Evolutionary conservation across 2,329 filamentous ascomycete genomes (phyloP).

Genomic region (Scytalidium lignicola): DNA sequence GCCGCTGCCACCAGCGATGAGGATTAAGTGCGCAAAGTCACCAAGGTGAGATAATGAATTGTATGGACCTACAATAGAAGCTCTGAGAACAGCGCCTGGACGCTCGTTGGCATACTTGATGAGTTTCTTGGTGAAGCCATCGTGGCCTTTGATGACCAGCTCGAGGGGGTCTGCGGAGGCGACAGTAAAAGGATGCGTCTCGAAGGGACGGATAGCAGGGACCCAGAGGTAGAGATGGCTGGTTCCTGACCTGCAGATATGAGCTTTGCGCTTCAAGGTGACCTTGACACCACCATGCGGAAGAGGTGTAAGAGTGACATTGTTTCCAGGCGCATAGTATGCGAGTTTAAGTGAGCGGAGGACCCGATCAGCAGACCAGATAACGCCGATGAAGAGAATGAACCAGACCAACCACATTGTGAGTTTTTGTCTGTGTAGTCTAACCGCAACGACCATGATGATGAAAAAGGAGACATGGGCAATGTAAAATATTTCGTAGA

Average conservation of each 20-base stretch:
- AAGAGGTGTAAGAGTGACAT: conserved; percentile 46
- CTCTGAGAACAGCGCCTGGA: conserved; percentile 41
- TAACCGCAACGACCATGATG: conserved; percentile 40
- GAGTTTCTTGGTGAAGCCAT: conserved; percentile 53
- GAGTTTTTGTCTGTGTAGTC: conserved; percentile 45
- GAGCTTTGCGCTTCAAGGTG: background rate
- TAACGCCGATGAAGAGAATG: conserved; percentile 33
- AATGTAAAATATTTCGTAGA: conserved; percentile 51
- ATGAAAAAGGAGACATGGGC: conserved; percentile 44
- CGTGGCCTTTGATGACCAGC: conserved; percentile 51
- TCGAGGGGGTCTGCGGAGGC: conserved; percentile 40
- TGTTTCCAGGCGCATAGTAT: conserved; percentile 42
- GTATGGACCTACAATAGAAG: conserved; percentile 53
- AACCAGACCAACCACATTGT: conserved; percentile 35
- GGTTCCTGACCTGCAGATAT: background rate
- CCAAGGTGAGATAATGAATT: conserved; percentile 40
- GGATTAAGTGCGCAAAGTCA: conserved; percentile 41
- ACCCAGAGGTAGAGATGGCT: conserved; percentile 58
- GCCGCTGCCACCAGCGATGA: conserved; percentile 55
- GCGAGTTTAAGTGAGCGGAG: conserved; percentile 39
- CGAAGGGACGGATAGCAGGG: conserved; percentile 46
- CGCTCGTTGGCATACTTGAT: conserved; percentile 43
- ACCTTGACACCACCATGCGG: conserved; percentile 38
- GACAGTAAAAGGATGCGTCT: conserved; percentile 60
- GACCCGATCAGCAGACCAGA: conserved; percentile 47